Conservation (phyloP, 306 rosid genomes). For the Betula pendula region DNA sequence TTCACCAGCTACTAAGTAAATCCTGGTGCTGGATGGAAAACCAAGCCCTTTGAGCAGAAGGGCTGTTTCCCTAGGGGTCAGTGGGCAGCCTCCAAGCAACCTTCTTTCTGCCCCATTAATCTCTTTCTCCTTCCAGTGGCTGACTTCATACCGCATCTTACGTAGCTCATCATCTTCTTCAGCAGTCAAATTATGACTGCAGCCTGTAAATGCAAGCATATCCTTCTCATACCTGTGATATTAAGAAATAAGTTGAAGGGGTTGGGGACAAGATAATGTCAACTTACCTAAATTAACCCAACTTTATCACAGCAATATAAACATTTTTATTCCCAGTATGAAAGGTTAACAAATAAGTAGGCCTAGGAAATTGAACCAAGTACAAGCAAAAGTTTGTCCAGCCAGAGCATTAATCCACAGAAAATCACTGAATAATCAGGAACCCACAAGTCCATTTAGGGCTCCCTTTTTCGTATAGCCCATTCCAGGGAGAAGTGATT, state of each 20-base stretch:
- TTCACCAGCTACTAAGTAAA: slow-evolving; percentile 93
- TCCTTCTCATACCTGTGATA: slow-evolving; percentile 88
- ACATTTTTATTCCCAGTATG: not conserved
- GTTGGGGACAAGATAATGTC: not conserved
- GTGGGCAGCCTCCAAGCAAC: slow-evolving; percentile 94
- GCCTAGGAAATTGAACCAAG: not conserved
- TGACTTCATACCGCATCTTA: slow-evolving; percentile 85
- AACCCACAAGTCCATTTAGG: not conserved
- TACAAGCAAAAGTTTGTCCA: not conserved
- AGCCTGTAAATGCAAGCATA: slow-evolving; percentile 98
- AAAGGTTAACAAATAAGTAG: slow-evolving; percentile 15
- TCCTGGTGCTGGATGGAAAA: slow-evolving; percentile 75
- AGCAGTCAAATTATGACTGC: slow-evolving; percentile 85
- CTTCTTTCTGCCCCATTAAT: slow-evolving; percentile 91
- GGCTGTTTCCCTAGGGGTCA: slow-evolving; percentile 93
- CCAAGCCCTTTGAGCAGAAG: slow-evolving; percentile 82
- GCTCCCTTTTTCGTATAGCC: not conserved
- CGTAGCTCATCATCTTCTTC: slow-evolving; percentile 79
- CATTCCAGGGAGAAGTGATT: not conserved
- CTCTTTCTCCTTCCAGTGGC: slow-evolving; percentile 99
- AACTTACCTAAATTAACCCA: slow-evolving; percentile 5
- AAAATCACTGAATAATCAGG: not conserved
- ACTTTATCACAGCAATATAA: slow-evolving; percentile 5
- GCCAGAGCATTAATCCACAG: not conserved
- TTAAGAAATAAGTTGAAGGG: slow-evolving; percentile 12